Evolutionary conservation across 2,329 filamentous ascomycete species (phyloP).

Genomic region (Pezicula carpinea): DNA sequence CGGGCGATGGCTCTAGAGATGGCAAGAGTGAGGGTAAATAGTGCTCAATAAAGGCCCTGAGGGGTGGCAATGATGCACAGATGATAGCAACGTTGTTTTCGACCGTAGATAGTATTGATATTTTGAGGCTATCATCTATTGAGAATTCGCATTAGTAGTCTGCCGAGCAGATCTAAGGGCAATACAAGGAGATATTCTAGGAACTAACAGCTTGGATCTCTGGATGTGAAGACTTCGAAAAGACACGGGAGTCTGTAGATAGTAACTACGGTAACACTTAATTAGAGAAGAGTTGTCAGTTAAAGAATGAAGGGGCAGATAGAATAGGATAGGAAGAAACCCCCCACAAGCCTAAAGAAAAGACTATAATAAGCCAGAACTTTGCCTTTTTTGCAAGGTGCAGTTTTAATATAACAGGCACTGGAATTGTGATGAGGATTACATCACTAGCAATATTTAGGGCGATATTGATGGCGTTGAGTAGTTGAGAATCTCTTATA

Average conservation of each 20-base stretch:
- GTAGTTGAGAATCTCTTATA: not conserved
- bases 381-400: not conserved
- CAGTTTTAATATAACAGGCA: not conserved
- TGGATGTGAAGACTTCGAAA: not conserved
- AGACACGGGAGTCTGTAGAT: not conserved
- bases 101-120: not conserved
- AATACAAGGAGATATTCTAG: not conserved
- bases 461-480: not conserved
- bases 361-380: not conserved
- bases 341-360: not conserved
- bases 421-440: not conserved
- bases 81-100: not conserved
- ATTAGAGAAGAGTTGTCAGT: not conserved
- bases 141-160: not conserved
- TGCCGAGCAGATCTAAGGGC: not conserved
- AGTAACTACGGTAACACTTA: not conserved
- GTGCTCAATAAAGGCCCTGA: not conserved
- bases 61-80: not conserved
- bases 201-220: not conserved
- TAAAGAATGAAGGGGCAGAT: not conserved
- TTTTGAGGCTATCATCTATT: not conserved
- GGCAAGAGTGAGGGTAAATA: not conserved
- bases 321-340: not conserved
- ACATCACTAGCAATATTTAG: not conserved
- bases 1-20: too few species aligned